Conservation (phyloP, 805 yeast genomes). For the Pichia insulana region DNA sequence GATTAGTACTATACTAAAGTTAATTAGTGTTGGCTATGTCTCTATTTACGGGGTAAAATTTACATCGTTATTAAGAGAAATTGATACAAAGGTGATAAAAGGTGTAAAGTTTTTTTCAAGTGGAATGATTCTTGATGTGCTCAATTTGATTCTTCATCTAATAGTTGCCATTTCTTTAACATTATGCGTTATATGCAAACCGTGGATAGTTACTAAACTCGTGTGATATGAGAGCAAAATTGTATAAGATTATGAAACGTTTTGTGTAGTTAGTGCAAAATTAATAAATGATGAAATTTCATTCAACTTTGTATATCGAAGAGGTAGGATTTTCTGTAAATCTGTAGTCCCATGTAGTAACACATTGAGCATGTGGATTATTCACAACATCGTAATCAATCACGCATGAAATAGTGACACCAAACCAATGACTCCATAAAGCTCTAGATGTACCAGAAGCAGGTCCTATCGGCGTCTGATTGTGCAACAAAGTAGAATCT, state of each 20-base stretch:
- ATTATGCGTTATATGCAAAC: slow-evolving; percentile 3
- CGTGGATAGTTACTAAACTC: slow-evolving; percentile 5
- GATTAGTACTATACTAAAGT: slow-evolving; percentile 1
- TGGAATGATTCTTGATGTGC: slow-evolving; percentile 8
- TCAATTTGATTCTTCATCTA: slow-evolving; percentile 13
- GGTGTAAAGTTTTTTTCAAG: slow-evolving; percentile 13
- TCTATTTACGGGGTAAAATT: slow-evolving; percentile 2
- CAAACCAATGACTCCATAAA: slow-evolving; percentile 64
- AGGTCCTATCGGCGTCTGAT: slow-evolving; percentile 9
- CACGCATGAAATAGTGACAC: slow-evolving; percentile 51
- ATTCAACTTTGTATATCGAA: slow-evolving; percentile 22
- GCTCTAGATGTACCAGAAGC: slow-evolving; percentile 31
- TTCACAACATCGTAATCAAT: slow-evolving; percentile 42
- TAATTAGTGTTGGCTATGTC: slow-evolving; percentile 2
- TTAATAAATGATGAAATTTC: background rate
- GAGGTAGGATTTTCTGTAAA: slow-evolving; percentile 56
- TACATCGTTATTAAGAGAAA: slow-evolving; percentile 6
- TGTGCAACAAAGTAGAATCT: slow-evolving; percentile 47
- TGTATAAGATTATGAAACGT: too few relatives aligned
- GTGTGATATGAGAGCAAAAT: too few relatives aligned
- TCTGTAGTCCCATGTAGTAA: slow-evolving; percentile 58
- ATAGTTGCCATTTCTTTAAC: slow-evolving; percentile 7
- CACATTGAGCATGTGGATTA: slow-evolving; percentile 35
- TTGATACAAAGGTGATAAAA: slow-evolving; percentile 8
- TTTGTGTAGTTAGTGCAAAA: too few relatives aligned